These are phyloP conservation scores for Ambrosiella xylebori DNA, from an alignment of 2,329 filamentous ascomycete genomes.

Conservation along the genomic window DNA sequence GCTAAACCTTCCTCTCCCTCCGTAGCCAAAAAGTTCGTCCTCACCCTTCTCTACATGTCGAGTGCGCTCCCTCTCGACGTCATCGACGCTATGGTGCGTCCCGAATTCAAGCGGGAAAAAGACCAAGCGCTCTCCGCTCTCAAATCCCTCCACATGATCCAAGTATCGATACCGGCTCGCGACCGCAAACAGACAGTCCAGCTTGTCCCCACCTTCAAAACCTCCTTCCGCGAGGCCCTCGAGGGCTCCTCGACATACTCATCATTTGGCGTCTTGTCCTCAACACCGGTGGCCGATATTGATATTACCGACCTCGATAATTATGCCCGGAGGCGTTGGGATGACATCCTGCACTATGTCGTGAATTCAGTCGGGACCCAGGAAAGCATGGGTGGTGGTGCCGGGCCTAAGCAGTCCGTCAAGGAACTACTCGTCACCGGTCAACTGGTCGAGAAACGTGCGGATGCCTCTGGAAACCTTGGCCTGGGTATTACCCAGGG, in stretches of 20 bases:
- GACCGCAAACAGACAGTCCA: constrained; percentile 53
- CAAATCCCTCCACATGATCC: constrained; percentile 71
- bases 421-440: constrained; percentile 70
- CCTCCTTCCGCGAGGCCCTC: constrained; percentile 68
- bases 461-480: constrained; percentile 30
- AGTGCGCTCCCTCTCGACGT: constrained; percentile 61
- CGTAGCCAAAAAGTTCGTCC: constrained; percentile 81
- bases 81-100: constrained; percentile 72
- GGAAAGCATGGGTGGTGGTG: constrained; percentile 25
- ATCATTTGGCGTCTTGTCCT: constrained; percentile 79
- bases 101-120: constrained; percentile 39
- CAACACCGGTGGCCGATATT: constrained; percentile 42
- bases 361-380: constrained; percentile 54
- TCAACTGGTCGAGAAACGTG: constrained; percentile 51
- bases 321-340: constrained; percentile 81
- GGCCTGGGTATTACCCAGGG: constrained; percentile 74
- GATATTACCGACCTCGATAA: constrained; percentile 60
- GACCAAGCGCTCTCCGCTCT: constrained; percentile 72
- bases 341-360: constrained; percentile 89
- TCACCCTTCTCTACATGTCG: constrained; percentile 85
- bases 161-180: constrained; percentile 41
- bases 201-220: constrained; percentile 66
- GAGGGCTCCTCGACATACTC: constrained; percentile 72
- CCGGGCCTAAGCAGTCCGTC: constrained; percentile 55
- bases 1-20: background rate